Evolutionary conservation across 2,329 filamentous ascomycete genomes (phyloP), one percentile per base, ranked within the genome.

Genomic region (Dactylella cylindrospora): DNA sequence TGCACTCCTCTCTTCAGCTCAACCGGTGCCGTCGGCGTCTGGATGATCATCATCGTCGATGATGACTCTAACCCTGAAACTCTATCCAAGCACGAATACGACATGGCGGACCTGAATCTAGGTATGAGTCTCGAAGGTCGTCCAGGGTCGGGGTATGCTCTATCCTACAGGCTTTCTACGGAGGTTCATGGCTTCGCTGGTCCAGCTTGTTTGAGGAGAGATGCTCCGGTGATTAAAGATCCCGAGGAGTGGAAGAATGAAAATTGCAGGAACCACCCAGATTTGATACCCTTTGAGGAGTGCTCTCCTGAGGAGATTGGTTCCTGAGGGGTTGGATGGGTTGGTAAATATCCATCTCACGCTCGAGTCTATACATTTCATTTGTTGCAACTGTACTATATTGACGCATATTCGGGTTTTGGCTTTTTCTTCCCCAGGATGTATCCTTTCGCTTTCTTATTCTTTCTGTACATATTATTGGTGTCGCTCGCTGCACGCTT

Each of bases 21-120:
- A 33, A 83, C 83, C 65, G 83, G 84, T 1, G 75, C 79, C 2
- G 81, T 90, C 0, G 86, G 86, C 12, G 85, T 88, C 0, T 90
- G 86, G 86, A 86, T 90, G 83, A 77, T 89, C 4, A 78, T 89
- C 0, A 76, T 90, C 10, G 81, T 88, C 2, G 84, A 88, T 64
- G 57, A 62, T 20, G 57, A 62, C 5, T 33, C 46, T 12, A 33
- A 22, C 29, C 19, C 13, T 5, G 46, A 61, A n/a, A 44, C 40
- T 2, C 8, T 41, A 8, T 35, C 47, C 3, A 25, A 44, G 22
- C 28, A 25, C 10, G 54, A 61, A 35, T 52, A 61, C 20, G 54
- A 52, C 28, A 41, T 61, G 20, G 46, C 54, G 32, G 32, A 47
- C 22, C 32, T 61, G 15, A 35, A 47, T 22, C 33, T 47, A 6